Base-by-base conservation (phyloP, 495 filamentous ascomycete species). In the Penicillium lagena region DNA sequence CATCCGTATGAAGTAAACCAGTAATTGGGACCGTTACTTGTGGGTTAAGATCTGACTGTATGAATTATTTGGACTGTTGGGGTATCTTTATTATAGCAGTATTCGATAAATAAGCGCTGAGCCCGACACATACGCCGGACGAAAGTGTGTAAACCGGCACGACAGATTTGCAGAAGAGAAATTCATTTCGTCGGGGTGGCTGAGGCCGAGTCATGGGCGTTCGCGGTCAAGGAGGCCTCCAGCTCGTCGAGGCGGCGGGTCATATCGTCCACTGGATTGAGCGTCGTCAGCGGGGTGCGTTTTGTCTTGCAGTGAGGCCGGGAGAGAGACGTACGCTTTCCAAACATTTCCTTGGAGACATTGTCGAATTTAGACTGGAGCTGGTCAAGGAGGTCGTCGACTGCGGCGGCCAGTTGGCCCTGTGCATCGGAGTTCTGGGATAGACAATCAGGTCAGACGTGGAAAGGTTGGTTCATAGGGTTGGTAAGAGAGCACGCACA, bases 191-290 rank as follows among this genome's bases (percentile, higher is more conserved):
- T 39, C 33, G 55, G 51, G 9, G 46, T 52, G 9, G 53, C 40
- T 9, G 51, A 36, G 7, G 51, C 46, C 36, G 60, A 17, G 12
- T 56, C 55, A 14, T 32, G 43, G 7, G 38, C 37, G 2, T 49
- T 45, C 30, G 55, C 44, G 13, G 50, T 55, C 30, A 71, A 48
- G 32, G 83, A 82, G 35, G 85, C 74, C 63, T 97, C 91, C 30
- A 97, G 78, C 39, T 84, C 87, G 59, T 97, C 91, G 5, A 97
- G 67, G 12, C 91, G 84, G 47, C 83, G 75, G 10, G 88, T 83
- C 91, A 97, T 96, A 43, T 96, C 93, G 55, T 97, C 91, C 82
- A 97, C 90, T 96, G 50, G 29, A 32, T 22, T 22, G 35, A 12
- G 32, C 14, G 34, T 15, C 41, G 42, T 56, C 30, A 52, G 44